Percentiles rank a stretch among this genome's conserved stretches.
These are phyloP conservation scores for Drosera capensis DNA, from an alignment of 148 eudicot genomes.

Conservation along the genomic window DNA sequence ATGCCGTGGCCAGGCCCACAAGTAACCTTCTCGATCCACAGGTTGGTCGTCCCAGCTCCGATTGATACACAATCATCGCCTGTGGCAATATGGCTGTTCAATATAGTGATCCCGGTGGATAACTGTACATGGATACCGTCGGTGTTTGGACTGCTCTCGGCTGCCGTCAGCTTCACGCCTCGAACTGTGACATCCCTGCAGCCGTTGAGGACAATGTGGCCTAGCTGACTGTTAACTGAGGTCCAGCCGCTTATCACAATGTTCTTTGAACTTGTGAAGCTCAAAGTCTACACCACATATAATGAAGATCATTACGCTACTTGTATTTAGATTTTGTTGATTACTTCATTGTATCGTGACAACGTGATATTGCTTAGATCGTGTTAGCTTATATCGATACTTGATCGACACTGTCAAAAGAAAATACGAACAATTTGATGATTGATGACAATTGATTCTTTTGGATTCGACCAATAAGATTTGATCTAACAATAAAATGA, in stretches of 20 bases:
- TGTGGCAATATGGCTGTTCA: constrained; percentile 22
- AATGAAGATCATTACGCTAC: not conserved
- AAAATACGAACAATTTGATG: too few species aligned
- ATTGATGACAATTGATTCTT: too few species aligned
- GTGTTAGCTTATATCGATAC: too few species aligned
- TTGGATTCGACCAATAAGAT: too few species aligned
- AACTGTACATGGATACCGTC: constrained; percentile 40
- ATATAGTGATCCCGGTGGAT: constrained; percentile 25
- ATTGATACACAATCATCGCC: constrained; percentile 51
- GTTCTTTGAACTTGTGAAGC: constrained; percentile 28
- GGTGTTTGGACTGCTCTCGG: constrained; percentile 32
- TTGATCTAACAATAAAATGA: too few species aligned
- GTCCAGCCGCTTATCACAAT: constrained; percentile 17
- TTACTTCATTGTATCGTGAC: not conserved
- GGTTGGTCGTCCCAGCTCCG: constrained; percentile 24
- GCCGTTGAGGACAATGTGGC: constrained; percentile 28
- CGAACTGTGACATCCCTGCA: constrained; percentile 25
- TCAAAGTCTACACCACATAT: constrained; percentile 12
- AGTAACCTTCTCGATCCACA: constrained; percentile 26
- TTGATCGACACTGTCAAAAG: too few species aligned
- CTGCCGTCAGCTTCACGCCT: constrained; percentile 17
- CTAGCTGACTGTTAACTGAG: constrained; percentile 35
- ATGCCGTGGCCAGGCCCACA: constrained; percentile 65
- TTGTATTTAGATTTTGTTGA: not conserved
- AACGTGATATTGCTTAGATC: too few species aligned